phyloP scores from a whole-genome alignment of 306 rosid genomes.

The Cercis canadensis region DNA sequence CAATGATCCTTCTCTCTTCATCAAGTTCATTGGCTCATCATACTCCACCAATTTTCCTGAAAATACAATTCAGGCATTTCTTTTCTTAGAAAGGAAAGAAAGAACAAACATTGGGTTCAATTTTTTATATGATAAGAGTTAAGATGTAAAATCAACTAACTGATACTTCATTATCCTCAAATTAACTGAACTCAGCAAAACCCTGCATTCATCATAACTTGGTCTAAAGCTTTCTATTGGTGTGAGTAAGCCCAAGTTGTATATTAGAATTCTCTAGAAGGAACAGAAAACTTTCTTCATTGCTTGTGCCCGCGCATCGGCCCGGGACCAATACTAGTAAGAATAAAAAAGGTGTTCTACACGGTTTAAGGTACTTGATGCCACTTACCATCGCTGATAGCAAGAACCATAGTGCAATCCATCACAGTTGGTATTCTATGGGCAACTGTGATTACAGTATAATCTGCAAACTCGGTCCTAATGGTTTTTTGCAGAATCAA shows the following conservation, averaged over 20 bases:
- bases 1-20: constrained; percentile 67
- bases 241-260: too few species aligned
- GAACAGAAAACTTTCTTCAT: too few species aligned
- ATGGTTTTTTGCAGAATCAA: constrained; percentile 85
- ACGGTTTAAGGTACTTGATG: constrained; percentile 17
- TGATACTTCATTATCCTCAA: too few species aligned
- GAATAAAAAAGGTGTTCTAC: neutral
- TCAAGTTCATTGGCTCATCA: constrained; percentile 68
- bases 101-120: neutral
- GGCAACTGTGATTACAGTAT: constrained; percentile 87
- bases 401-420: constrained; percentile 95
- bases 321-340: neutral
- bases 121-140: too few species aligned
- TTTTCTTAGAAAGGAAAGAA: neutral
- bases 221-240: too few species aligned
- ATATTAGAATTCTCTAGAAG: too few species aligned
- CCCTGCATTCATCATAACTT: too few species aligned
- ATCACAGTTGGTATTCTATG: constrained; percentile 96
- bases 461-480: constrained; percentile 68
- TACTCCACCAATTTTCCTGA: constrained; percentile 69
- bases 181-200: neutral
- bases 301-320: too few species aligned
- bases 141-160: neutral
- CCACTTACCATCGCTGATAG: constrained; percentile 78
- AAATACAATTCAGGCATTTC: constrained; percentile 17